Evolutionary conservation across 495 filamentous ascomycete genomes (phyloP).

Genomic region (Staphylotrichum tortipilum): DNA sequence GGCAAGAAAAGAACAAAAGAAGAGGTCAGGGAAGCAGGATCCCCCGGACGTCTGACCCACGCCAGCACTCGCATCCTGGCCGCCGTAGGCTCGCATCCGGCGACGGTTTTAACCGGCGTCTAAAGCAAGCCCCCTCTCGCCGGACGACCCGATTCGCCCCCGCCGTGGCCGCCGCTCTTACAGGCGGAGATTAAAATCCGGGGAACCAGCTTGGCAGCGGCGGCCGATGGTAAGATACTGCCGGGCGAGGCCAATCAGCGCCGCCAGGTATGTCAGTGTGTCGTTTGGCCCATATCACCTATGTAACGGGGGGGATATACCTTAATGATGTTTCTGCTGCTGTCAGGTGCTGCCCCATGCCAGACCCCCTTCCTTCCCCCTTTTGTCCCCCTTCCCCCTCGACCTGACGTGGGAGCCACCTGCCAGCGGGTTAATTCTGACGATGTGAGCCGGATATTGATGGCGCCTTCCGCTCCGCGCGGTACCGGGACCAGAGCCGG

Average conservation of each 20-base stretch:
- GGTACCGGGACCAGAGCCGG: neutral
- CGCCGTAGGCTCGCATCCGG: neutral
- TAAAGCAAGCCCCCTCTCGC: constrained; percentile 11
- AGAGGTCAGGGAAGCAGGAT: no score
- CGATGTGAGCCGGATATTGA: constrained; percentile 13
- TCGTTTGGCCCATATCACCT: constrained; percentile 4
- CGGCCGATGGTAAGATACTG: neutral
- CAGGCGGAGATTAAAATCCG: constrained; percentile 22
- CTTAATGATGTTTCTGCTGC: no score
- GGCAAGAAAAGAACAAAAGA: no score
- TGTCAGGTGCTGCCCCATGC: no score
- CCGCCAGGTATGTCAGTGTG: neutral
- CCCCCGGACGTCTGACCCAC: no score
- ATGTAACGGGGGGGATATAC: constrained; percentile 1
- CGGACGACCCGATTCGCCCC: constrained; percentile 16
- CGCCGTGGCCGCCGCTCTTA: neutral
- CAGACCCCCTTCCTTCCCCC: no score
- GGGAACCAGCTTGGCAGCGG: constrained; percentile 13
- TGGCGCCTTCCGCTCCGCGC: neutral
- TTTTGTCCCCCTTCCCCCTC: constrained; percentile 1
- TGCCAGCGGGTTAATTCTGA: constrained; percentile 9
- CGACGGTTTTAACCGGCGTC: constrained; percentile 8
- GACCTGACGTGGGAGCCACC: neutral
- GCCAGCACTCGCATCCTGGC: no score
- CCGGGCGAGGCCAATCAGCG: neutral